Evolutionary conservation across 2,329 filamentous ascomycete species (phyloP).

Genomic region (Ophiostoma novo-ulmi): DNA sequence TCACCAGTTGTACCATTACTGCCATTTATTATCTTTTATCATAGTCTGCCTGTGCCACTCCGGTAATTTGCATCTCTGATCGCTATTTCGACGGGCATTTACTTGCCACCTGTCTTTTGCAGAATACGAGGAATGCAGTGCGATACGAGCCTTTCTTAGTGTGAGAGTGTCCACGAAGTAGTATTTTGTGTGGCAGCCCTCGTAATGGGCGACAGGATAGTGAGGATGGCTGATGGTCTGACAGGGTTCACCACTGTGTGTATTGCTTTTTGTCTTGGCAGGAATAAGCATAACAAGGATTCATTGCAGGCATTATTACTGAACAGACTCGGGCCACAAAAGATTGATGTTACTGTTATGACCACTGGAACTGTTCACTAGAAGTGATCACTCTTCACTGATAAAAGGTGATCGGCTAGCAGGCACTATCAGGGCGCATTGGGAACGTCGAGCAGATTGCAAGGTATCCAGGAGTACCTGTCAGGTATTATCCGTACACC

Average conservation of each 20-base stretch:
- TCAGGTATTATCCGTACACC: not conserved
- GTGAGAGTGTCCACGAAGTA: not conserved
- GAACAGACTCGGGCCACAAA: too few species aligned
- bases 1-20: not conserved
- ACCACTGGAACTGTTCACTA: not conserved
- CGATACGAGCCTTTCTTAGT: not conserved
- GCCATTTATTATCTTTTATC: not conserved
- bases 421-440: not conserved
- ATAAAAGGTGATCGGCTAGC: not conserved
- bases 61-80: not conserved
- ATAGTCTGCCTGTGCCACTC: not conserved
- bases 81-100: not conserved
- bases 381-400: not conserved
- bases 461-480: not conserved
- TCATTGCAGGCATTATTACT: not conserved
- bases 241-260: not conserved
- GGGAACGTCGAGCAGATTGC: not conserved
- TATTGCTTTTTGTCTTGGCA: conserved; percentile 1
- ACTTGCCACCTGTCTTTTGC: not conserved
- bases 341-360: not conserved
- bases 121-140: not conserved
- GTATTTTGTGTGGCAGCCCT: not conserved
- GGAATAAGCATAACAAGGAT: conserved; percentile 13
- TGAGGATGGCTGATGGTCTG: not conserved
- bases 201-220: not conserved